Conservation (phyloP, 768 basidiomycete genomes). For the Coprinellus aureogranulatus region DNA sequence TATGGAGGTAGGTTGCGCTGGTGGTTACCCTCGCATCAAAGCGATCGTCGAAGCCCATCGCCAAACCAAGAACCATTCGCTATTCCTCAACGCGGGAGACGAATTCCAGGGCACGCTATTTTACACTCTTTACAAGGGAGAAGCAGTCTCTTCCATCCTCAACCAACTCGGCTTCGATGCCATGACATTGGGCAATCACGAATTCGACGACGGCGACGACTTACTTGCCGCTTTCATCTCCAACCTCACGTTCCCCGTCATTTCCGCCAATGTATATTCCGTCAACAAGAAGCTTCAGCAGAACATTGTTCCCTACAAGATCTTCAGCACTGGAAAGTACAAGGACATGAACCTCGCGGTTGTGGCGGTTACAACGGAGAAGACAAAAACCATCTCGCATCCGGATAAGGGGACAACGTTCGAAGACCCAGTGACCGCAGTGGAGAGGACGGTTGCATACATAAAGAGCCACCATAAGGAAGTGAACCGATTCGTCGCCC, state of each 20-base stretch:
- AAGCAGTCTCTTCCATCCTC: slow-evolving; percentile 38
- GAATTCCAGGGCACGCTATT: slow-evolving; percentile 49
- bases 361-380: slow-evolving; percentile 41
- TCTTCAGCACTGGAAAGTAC: slow-evolving; percentile 27
- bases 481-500: slow-evolving; percentile 39
- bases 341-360: slow-evolving; percentile 35
- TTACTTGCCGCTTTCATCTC: slow-evolving; percentile 34
- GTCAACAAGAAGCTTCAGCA: slow-evolving; percentile 29
- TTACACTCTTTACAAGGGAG: slow-evolving; percentile 43
- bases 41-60: slow-evolving; percentile 32
- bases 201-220: slow-evolving; percentile 44
- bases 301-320: slow-evolving; percentile 36
- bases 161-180: slow-evolving; percentile 45
- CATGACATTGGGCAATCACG: slow-evolving; percentile 46
- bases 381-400: slow-evolving; percentile 35
- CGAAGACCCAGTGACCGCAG: slow-evolving; percentile 34
- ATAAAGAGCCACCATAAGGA: slow-evolving; percentile 28
- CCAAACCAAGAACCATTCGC: slow-evolving; percentile 29
- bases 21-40: slow-evolving; percentile 43
- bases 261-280: slow-evolving; percentile 44
- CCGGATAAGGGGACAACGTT: slow-evolving; percentile 39
- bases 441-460: slow-evolving; percentile 35
- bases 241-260: slow-evolving; percentile 42
- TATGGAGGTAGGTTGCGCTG: slow-evolving; percentile 32
- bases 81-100: slow-evolving; percentile 46